phyloP scores from a whole-genome alignment of 2,329 filamentous ascomycete species.

The Aspergillus vadensis region DNA sequence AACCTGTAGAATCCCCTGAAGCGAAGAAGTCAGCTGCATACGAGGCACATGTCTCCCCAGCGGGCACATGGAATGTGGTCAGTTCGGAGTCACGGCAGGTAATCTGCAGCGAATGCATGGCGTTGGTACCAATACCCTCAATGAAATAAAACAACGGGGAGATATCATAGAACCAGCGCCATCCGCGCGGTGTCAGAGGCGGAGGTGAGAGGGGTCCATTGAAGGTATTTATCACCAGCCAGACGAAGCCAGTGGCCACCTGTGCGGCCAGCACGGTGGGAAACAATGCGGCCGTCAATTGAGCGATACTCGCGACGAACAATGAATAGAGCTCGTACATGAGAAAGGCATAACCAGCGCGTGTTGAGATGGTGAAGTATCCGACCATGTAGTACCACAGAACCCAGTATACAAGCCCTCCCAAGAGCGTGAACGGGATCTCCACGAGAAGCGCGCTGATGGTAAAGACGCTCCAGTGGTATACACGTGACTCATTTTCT shows the following conservation, averaged over 20 bases:
- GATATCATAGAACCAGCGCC: slow-evolving; percentile 80
- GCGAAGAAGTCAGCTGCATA: slow-evolving; percentile 5
- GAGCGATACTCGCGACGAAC: slow-evolving; percentile 60
- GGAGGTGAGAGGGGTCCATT: slow-evolving; percentile 79
- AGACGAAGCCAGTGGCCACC: slow-evolving; percentile 77
- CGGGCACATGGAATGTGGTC: not conserved
- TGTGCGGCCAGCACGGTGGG: slow-evolving; percentile 73
- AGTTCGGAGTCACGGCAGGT: slow-evolving; percentile 48
- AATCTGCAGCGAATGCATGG: slow-evolving; percentile 65
- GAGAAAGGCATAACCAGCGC: slow-evolving; percentile 81
- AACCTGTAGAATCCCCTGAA: not conserved
- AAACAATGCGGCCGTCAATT: slow-evolving; percentile 68
- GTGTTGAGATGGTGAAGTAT: slow-evolving; percentile 60
- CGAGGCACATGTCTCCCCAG: not conserved
- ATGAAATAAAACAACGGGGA: slow-evolving; percentile 79
- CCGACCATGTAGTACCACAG: slow-evolving; percentile 80
- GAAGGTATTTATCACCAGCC: slow-evolving; percentile 79
- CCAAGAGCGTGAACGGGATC: slow-evolving; percentile 56
- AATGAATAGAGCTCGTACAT: slow-evolving; percentile 81
- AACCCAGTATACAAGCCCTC: slow-evolving; percentile 74
- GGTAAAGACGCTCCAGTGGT: slow-evolving; percentile 19
- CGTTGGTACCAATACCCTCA: slow-evolving; percentile 72
- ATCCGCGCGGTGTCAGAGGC: slow-evolving; percentile 72
- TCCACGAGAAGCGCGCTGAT: slow-evolving; percentile 16
- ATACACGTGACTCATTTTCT: slow-evolving; percentile 14